These are phyloP conservation scores for Pythium guiyangense DNA, from an alignment of 352 stramenopile species.

Conservation along the genomic window DNA sequence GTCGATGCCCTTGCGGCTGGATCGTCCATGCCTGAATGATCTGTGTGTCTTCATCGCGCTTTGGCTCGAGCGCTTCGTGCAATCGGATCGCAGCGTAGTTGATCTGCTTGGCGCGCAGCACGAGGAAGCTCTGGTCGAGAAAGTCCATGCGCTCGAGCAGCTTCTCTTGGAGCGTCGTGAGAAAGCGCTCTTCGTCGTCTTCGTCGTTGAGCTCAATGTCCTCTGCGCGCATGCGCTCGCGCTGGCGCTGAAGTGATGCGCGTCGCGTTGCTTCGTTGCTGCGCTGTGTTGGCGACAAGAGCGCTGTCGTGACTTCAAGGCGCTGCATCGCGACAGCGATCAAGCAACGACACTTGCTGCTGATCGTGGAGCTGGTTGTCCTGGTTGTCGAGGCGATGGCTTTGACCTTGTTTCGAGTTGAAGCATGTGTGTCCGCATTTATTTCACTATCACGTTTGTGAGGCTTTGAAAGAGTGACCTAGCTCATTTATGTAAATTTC, in stretches of 20 bases:
- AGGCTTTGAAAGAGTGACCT: background rate
- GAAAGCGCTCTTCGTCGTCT: conserved; percentile 50
- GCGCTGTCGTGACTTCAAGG: conserved; percentile 51
- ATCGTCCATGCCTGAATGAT: conserved; percentile 76
- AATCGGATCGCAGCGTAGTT: conserved; percentile 62
- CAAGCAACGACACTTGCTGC: background rate
- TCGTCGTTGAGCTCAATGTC: conserved; percentile 45
- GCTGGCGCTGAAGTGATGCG: conserved; percentile 3
- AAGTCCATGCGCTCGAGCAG: conserved; percentile 53
- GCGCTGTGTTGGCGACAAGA: conserved; percentile 31
- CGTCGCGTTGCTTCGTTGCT: conserved; percentile 8
- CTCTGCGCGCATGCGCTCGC: conserved; percentile 6
- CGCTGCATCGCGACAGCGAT: conserved; percentile 27
- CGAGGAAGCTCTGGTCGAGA: conserved; percentile 52
- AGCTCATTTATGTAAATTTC: no score
- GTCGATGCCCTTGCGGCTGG: conserved; percentile 48
- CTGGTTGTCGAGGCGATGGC: background rate
- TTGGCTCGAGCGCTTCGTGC: conserved; percentile 68
- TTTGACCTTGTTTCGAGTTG: background rate
- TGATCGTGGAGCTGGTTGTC: background rate
- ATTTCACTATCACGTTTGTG: background rate
- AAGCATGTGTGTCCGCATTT: no score
- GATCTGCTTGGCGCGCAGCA: conserved; percentile 64
- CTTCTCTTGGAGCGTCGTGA: conserved; percentile 60
- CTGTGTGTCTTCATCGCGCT: conserved; percentile 53